phyloP scores from a whole-genome alignment of 2,329 filamentous ascomycete species.

The Chalaropsis ovoidea region DNA sequence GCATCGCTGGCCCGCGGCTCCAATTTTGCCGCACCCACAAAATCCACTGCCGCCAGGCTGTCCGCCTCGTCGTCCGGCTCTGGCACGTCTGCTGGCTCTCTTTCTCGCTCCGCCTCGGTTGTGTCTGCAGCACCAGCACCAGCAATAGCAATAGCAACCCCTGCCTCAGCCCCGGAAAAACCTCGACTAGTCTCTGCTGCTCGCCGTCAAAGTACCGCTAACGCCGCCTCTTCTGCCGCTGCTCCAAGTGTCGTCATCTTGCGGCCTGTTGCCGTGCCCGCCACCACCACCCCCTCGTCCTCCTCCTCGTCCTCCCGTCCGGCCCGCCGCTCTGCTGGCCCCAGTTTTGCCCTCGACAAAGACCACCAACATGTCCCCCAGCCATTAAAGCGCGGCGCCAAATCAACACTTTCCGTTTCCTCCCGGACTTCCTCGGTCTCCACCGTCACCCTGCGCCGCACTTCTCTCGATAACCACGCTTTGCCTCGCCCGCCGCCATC shows the following conservation, averaged over 20 bases:
- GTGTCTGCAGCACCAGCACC: too few species aligned
- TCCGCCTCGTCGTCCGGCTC: background rate
- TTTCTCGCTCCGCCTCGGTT: background rate
- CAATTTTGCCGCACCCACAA: slow-evolving; percentile 18
- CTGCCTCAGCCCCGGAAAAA: slow-evolving; percentile 12
- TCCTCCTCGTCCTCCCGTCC: background rate
- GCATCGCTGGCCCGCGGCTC: slow-evolving; percentile 22
- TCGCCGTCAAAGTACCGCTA: background rate
- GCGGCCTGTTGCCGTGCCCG: slow-evolving; percentile 17
- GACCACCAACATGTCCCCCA: slow-evolving; percentile 21
- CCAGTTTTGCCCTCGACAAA: slow-evolving; percentile 4
- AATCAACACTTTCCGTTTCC: slow-evolving; percentile 2
- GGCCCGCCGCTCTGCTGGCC: background rate
- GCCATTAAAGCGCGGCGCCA: slow-evolving; percentile 19
- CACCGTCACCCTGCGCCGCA: background rate
- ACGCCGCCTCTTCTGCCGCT: background rate
- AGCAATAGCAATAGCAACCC: too few species aligned
- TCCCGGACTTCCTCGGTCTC: slow-evolving; percentile 8
- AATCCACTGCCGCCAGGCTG: slow-evolving; percentile 7
- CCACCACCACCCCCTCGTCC: background rate
- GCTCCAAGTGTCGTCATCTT: slow-evolving; percentile 18
- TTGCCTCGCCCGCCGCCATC: background rate
- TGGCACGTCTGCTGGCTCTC: background rate
- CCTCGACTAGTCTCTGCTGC: background rate
- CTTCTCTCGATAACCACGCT: background rate